Base-by-base conservation (phyloP, 345 rosid species). In the Boechera stricta region DNA sequence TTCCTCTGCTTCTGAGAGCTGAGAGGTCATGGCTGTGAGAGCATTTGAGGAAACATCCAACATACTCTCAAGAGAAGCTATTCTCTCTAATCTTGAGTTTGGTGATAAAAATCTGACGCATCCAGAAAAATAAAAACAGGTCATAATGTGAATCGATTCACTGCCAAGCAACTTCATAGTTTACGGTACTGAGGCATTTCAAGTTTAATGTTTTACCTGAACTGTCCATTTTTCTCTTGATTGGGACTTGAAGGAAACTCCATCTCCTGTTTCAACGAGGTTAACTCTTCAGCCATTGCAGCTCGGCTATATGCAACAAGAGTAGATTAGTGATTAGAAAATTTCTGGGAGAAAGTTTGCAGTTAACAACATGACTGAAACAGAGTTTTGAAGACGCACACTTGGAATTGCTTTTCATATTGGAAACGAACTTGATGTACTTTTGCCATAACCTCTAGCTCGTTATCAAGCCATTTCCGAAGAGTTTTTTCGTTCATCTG, bases 1-100 rank as follows among this genome's bases (percentile, higher is more conserved):
- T 77, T 89, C 92, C 81, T 89, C 91, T 84, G 91, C 92, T 81
- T 88, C 97, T 31, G 88, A 89, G 81, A 91, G 89, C 79, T 91
- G 94, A 57, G 97, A 89, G 76, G 88, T 89, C 97, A 91, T 91
- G 53, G 84, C 82, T 51, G 65, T 84, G 66, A 91, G 91, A 33
- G 88, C 85, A 79, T 82, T 82, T 64, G 94, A 85, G 54, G 97
- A 85, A 86, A 89, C 82, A 79, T 81, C 86, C 76, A 88, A 72
- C 94, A 91, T 89, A 73, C 62, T 82, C 83, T 91, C 92, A 33
- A 91, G 87, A 66, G 91, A 84, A 71, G 88, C 84, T 56, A 82
- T 84, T 79, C 94, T 86, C 69, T 88, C 82, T 82, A 74, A 79
- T 84, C 92, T 86, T 38, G 89, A 85, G 82, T 78, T 87, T 41